phyloP scores from a whole-genome alignment of 164 flowering plant species.

The Hamamelis virginiana region DNA sequence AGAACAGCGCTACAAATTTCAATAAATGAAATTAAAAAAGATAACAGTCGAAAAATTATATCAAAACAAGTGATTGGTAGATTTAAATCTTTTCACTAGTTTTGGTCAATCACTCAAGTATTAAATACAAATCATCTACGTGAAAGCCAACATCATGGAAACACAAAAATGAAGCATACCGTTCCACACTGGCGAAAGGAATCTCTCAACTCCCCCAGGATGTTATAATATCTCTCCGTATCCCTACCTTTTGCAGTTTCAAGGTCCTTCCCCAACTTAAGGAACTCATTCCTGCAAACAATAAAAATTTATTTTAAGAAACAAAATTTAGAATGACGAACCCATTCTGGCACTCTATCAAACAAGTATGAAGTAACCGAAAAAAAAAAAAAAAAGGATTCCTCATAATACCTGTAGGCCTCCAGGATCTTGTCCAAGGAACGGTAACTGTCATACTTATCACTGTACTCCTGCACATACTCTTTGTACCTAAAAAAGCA shows the following conservation, averaged over 20 bases:
- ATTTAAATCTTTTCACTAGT: no score
- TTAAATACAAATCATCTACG: no score
- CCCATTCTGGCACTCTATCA: background rate
- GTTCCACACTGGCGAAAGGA: constrained; percentile 61
- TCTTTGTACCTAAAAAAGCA: constrained; percentile 70
- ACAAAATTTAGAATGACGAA: background rate
- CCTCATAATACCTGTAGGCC: constrained; percentile 53
- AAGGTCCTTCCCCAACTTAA: constrained; percentile 62
- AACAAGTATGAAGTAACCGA: background rate
- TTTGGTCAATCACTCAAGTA: no score
- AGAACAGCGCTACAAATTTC: no score
- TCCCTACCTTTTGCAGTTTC: constrained; percentile 67
- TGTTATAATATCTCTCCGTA: constrained; percentile 44
- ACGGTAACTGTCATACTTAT: constrained; percentile 70
- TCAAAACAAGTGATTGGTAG: no score
- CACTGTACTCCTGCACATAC: constrained; percentile 77
- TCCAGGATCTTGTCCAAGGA: constrained; percentile 68
- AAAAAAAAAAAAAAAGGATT: constrained; percentile 1
- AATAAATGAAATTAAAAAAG: no score
- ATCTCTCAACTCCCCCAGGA: constrained; percentile 58
- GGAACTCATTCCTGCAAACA: constrained; percentile 58
- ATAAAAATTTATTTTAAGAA: background rate
- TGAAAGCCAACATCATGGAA: background rate
- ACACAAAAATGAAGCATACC: constrained; percentile 36
- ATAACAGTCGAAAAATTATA: no score